Evolutionary conservation across 495 filamentous ascomycete genomes (phyloP).

Genomic region (Podospora bellae-mahoneyi): DNA sequence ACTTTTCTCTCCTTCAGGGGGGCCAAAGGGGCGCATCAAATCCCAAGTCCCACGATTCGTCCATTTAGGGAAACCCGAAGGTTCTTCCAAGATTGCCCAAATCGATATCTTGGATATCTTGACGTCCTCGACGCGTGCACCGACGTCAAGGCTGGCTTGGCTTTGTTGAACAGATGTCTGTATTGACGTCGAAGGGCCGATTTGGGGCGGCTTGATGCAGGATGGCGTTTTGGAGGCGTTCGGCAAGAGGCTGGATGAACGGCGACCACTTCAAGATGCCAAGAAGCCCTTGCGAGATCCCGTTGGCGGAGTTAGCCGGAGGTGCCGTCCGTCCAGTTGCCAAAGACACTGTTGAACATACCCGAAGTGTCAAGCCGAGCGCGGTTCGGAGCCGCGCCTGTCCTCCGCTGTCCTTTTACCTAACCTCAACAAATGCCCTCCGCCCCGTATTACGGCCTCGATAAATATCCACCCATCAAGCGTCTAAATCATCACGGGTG

Average conservation of each 20-base stretch:
- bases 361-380: not conserved
- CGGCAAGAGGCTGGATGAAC: slow-evolving; percentile 11
- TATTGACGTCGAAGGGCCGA: slow-evolving; percentile 26
- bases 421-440: slow-evolving; percentile 2
- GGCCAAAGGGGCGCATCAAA: slow-evolving; percentile 5
- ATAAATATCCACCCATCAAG: not conserved
- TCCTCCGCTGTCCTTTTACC: not conserved
- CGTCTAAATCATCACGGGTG: not conserved
- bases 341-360: not conserved
- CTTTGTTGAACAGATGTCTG: not conserved
- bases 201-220: slow-evolving; percentile 24
- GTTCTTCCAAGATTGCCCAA: slow-evolving; percentile 16
- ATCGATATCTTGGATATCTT: not conserved
- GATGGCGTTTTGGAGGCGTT: slow-evolving; percentile 24
- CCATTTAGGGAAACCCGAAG: slow-evolving; percentile 17
- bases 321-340: slow-evolving; percentile 10
- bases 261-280: slow-evolving; percentile 9
- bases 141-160: not conserved
- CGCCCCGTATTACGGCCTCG: not conserved
- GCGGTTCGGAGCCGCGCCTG: not conserved
- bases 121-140: not conserved
- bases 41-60: not conserved
- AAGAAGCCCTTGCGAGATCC: not conserved
- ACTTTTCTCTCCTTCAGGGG: not conserved
- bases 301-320: not conserved